Evolutionary conservation across 1,284 basidiomycete genomes (phyloP).

Genomic region (Acaromyces ingoldii): DNA sequence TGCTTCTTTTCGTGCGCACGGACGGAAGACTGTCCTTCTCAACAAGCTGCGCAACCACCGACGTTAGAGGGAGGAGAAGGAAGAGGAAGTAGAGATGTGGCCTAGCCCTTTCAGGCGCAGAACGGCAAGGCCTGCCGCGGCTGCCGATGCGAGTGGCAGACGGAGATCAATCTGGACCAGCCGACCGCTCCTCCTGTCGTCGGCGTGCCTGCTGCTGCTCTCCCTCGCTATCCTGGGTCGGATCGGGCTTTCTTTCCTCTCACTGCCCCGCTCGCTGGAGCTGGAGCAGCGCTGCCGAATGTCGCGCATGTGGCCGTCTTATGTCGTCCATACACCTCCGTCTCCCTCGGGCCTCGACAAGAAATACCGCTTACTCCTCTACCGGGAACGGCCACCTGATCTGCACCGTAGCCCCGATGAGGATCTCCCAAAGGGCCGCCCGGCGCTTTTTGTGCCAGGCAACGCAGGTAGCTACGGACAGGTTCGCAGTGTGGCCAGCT

Average conservation of each 20-base stretch:
- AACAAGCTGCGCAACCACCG: too few relatives aligned
- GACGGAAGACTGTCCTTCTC: too few relatives aligned
- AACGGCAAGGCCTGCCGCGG: too few relatives aligned
- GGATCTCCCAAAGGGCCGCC: slow-evolving; percentile 49
- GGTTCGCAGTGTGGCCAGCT: slow-evolving; percentile 88
- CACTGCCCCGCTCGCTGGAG: slow-evolving; percentile 23
- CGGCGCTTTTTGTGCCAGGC: slow-evolving; percentile 92
- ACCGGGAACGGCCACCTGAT: slow-evolving; percentile 66
- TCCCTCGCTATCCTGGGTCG: slow-evolving; percentile 67
- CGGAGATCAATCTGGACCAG: too few relatives aligned
- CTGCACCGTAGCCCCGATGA: slow-evolving; percentile 12
- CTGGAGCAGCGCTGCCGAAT: slow-evolving; percentile 68
- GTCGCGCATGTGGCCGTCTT: slow-evolving; percentile 94
- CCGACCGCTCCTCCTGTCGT: slow-evolving; percentile 79
- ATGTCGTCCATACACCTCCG: slow-evolving; percentile 61
- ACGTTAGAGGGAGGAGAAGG: too few relatives aligned
- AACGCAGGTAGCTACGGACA: slow-evolving; percentile 94
- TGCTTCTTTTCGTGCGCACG: too few relatives aligned
- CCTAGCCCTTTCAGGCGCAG: too few relatives aligned
- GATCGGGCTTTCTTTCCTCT: slow-evolving; percentile 16
- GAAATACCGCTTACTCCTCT: slow-evolving; percentile 80
- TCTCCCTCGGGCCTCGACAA: slow-evolving; percentile 65
- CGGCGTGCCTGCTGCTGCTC: slow-evolving; percentile 67
- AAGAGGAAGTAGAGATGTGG: too few relatives aligned
- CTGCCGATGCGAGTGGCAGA: too few relatives aligned